A percentile compares a stretch with the other conserved stretches of the same genome.
phyloP scores from a whole-genome alignment of 1,284 basidiomycete genomes.

The Sporisorium reilianum region DNA sequence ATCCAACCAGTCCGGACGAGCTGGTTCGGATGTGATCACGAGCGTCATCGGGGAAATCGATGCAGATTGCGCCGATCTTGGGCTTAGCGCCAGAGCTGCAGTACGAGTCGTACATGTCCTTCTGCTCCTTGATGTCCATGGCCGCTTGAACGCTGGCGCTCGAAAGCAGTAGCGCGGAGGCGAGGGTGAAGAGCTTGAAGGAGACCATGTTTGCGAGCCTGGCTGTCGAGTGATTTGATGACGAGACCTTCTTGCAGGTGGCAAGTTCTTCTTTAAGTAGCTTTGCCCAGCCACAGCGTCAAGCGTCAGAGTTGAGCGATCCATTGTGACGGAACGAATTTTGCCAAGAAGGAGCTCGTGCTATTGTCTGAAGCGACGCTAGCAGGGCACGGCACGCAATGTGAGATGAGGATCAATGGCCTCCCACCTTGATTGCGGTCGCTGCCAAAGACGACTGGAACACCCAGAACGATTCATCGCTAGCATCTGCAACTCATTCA shows the following conservation, averaged over 20 bases:
- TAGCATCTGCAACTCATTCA: too few species aligned
- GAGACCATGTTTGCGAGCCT: not conserved
- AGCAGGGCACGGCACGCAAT: too few species aligned
- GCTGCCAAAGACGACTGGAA: too few species aligned
- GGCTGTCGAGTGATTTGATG: not conserved
- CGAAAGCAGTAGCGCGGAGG: not conserved
- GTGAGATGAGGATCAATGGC: too few species aligned
- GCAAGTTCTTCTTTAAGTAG: not conserved
- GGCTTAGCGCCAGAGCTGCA: not conserved
- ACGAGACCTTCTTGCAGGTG: not conserved
- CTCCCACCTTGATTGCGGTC: too few species aligned
- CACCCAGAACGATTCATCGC: too few species aligned
- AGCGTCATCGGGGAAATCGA: not conserved
- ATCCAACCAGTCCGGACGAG: not conserved
- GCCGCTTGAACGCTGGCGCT: not conserved
- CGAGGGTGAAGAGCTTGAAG: not conserved
- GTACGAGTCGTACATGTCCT: not conserved
- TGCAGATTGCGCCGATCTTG: not conserved
- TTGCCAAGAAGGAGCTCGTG: too few species aligned
- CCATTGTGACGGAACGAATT: too few species aligned
- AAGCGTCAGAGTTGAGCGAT: too few species aligned
- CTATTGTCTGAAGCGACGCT: too few species aligned
- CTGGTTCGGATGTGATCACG: not conserved
- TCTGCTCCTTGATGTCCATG: not conserved
- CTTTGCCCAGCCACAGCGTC: not conserved